A percentile compares a stretch with the other conserved stretches of the same genome.
Conservation (phyloP, 108 stramenopile genomes). For the Skeletonema marinoi region DNA sequence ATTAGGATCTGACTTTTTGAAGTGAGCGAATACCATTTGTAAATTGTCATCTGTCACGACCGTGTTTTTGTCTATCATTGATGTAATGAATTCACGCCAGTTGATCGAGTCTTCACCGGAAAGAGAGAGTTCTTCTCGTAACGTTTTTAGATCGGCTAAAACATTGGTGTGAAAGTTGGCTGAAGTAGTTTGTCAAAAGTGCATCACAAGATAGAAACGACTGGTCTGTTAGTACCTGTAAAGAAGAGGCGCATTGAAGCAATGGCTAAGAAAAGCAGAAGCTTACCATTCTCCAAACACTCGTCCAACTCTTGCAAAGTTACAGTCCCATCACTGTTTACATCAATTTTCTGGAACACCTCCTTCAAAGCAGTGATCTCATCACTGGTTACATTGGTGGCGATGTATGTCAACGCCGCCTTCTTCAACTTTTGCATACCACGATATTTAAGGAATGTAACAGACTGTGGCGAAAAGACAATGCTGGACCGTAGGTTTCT, state of each 20-base stretch:
- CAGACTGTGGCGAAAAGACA: slow-evolving; percentile 33
- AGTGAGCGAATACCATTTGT: slow-evolving; percentile 83
- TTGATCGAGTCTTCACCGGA: slow-evolving; percentile 80
- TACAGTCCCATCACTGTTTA: slow-evolving; percentile 68
- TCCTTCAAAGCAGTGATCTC: slow-evolving; percentile 76
- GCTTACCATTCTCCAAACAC: slow-evolving; percentile 57
- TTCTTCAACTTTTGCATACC: slow-evolving; percentile 88
- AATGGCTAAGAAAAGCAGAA: not conserved
- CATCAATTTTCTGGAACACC: slow-evolving; percentile 76
- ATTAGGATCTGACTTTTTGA: slow-evolving; percentile 65
- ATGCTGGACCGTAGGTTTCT: slow-evolving; percentile 22
- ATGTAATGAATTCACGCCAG: slow-evolving; percentile 85
- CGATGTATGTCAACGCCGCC: slow-evolving; percentile 83
- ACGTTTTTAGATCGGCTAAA: slow-evolving; percentile 35
- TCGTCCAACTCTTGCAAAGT: slow-evolving; percentile 78
- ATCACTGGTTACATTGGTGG: slow-evolving; percentile 73
- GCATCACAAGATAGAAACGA: not conserved
- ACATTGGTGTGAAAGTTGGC: slow-evolving; percentile 25
- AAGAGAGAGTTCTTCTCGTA: slow-evolving; percentile 66
- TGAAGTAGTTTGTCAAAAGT: not conserved
- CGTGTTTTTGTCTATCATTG: slow-evolving; percentile 80
- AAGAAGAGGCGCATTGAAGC: not conserved
- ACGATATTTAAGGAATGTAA: slow-evolving; percentile 75
- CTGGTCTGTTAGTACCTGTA: not conserved
- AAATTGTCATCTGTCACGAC: slow-evolving; percentile 85